Evolutionary conservation across 345 rosid genomes (phyloP), one percentile per base, ranked within the genome.

Genomic region (Linum lewisii): DNA sequence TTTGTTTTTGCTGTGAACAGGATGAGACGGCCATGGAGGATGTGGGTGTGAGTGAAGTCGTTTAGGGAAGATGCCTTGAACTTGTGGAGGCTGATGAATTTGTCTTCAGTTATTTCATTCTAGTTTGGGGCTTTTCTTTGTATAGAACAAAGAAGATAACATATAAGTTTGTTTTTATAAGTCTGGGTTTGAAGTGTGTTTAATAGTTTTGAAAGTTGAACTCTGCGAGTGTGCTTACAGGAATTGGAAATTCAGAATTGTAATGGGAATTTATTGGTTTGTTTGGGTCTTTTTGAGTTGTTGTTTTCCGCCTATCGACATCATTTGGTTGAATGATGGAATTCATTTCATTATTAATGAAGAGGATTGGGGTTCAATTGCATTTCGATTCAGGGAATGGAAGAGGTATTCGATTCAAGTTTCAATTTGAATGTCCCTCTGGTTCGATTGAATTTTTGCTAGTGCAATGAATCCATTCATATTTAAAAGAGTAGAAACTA

Each of bases 21-120:
- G 79, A 68, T 53, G 73, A 60, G 47, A 69, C 66, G 22, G 51
- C 70, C 24, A 42, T 13, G 24, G 75, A 73, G 63, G 82, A 66
- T 51, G 26, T 59, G 29, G 59, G 64, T 62, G 13, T 56, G 66
- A 56, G 51, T 7, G 75, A 63, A 70, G 73, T 53, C 59, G 57
- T 24, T 23, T 44, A 34, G 57, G 25, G n/a, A 29, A 45, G 51
- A 13, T 32, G 45, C 18, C 24, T 55, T 34, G 15, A 11, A 5
- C 0, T 42, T 9, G 0, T 42, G 47, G 3, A 42, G 18, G 1
- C 18, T 42, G 18, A 42, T 42, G 66, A 60, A 15, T 53, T 65
- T 58, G 57, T 59, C 69, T 68, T 69, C 66, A 47, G 58, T 42
- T 29, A 47, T 58, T 42, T 74, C 68, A 51, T 37, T 26, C 5